A percentile compares a stretch with the other conserved stretches of the same genome.
phyloP scores from a whole-genome alignment of 192 early-diverging fungal genomes.

The Diversispora epigaea region DNA sequence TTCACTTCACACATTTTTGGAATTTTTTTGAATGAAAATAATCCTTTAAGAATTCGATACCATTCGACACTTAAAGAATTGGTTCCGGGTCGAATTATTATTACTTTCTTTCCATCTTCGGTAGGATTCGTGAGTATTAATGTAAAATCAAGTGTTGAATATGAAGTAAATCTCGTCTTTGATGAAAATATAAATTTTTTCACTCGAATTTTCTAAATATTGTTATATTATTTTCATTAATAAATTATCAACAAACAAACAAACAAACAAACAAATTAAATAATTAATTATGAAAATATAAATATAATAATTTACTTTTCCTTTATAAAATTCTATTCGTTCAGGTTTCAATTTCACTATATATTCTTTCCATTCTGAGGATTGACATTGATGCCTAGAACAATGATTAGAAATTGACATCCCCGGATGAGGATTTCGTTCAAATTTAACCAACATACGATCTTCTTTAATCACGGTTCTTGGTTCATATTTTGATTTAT shows the following conservation, averaged over 20 bases:
- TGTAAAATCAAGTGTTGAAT: conserved; percentile 42
- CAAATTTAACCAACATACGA: conserved; percentile 16
- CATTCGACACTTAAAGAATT: conserved; percentile 36
- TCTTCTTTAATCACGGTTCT: conserved; percentile 2
- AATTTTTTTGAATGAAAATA: conserved; percentile 31
- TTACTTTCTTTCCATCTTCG: conserved; percentile 31
- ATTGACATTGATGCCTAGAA: background rate
- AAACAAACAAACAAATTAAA: background rate
- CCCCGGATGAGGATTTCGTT: background rate
- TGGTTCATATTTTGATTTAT: background rate
- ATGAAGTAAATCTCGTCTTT: conserved; percentile 24
- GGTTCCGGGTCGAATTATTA: conserved; percentile 37
- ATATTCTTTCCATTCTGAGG: conserved; percentile 22
- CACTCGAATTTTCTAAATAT: conserved; percentile 36
- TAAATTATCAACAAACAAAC: background rate
- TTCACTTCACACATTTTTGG: conserved; percentile 38
- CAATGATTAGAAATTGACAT: background rate
- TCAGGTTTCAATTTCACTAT: conserved; percentile 3
- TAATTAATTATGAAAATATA: too few relatives aligned
- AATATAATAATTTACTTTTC: background rate
- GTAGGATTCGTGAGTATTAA: conserved; percentile 35
- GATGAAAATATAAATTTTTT: conserved; percentile 32
- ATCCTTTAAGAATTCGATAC: conserved; percentile 39
- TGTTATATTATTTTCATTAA: background rate
- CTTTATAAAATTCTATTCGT: conserved; percentile 2